Evolutionary conservation across 805 yeast genomes (phyloP).

Genomic region (Metschnikowia gelsemii): DNA sequence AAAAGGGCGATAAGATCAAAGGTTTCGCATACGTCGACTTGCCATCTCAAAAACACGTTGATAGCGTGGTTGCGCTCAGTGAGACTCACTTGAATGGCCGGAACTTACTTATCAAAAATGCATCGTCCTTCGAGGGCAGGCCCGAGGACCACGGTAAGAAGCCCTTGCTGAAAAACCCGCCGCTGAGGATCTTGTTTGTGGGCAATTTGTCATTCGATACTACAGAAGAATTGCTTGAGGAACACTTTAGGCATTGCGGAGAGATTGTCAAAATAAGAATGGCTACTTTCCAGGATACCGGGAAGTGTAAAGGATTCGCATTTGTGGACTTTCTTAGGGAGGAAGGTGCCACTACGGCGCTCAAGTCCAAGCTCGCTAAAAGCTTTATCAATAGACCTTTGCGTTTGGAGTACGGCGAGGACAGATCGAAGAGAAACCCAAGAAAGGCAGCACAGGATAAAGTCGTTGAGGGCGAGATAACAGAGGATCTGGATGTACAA

Average conservation of each 20-base stretch:
- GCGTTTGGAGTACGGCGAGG: slow-evolving; percentile 93
- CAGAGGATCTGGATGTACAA: background rate
- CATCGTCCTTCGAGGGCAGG: slow-evolving; percentile 82
- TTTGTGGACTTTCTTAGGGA: slow-evolving; percentile 83
- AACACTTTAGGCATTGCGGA: slow-evolving; percentile 89
- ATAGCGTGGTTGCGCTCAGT: slow-evolving; percentile 61
- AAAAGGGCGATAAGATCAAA: slow-evolving; percentile 61
- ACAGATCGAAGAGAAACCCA: slow-evolving; percentile 77
- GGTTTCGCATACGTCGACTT: slow-evolving; percentile 94
- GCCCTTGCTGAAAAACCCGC: slow-evolving; percentile 68
- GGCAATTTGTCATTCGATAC: slow-evolving; percentile 94
- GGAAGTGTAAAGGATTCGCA: slow-evolving; percentile 96
- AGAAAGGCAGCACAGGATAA: slow-evolving; percentile 30
- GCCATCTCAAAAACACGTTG: slow-evolving; percentile 55
- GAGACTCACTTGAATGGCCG: slow-evolving; percentile 81
- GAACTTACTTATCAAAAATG: slow-evolving; percentile 78
- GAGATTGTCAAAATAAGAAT: slow-evolving; percentile 80
- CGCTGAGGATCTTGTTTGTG: slow-evolving; percentile 83
- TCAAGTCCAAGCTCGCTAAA: slow-evolving; percentile 66
- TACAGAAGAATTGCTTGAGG: slow-evolving; percentile 70
- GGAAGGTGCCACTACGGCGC: slow-evolving; percentile 78
- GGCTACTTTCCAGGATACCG: slow-evolving; percentile 97
- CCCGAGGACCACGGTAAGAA: slow-evolving; percentile 54
- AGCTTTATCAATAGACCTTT: slow-evolving; percentile 70
- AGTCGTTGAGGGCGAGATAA: slow-evolving; percentile 21